Evolutionary conservation across 176 grass and related monocot genomes (phyloP), one percentile per base, ranked within the genome.

Genomic region (Tillandsia fasciculata): DNA sequence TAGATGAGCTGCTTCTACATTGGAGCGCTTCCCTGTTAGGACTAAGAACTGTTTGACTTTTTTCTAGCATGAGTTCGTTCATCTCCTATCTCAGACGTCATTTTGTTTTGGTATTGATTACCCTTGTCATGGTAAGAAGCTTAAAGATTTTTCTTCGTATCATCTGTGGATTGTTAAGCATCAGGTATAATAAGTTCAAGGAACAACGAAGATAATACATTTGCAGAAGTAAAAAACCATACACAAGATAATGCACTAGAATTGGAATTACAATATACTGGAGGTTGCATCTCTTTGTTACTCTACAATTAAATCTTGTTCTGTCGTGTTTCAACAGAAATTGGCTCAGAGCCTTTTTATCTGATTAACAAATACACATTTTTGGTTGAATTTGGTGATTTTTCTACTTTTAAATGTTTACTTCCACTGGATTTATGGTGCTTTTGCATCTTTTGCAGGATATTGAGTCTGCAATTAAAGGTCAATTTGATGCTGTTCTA

Each of bases 401-500:
- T 76, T 9, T 17, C 74, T 71, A 23, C 49, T 24, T 29, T 15
- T 52, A 56, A 69, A 10, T 58, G 67, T 8, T 10, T 10, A 66
- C 73, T 53, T 22, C 11, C 9, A 23, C 15, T 27, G 5, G 17
- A 64, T 51, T 70, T 59, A 64, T 86, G 14, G 69, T 78, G 9
- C 56, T 51, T 29, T 52, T 49, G 48, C 70, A 27, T 52, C 28
- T 69, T 82, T 74, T 74, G 72, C 86, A 97, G 93, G 93, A 97
- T 77, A 76, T 86, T 64, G 86, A 92, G 71, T 72, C 73, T 57
- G 49, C 79, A 51, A 72, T 97, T 71, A 89, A 91, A 72, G 86
- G 86, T 58, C 83, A 84, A 72, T 97, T 97, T 81, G 88, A 92
- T 87, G 89, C 82, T 50, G 86, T 92, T 82, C 80, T 97, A 69